A percentile compares a stretch with the other conserved stretches of the same genome.
Conservation (phyloP, 257 asterid genomes). For the Gynochthodes officinalis region DNA sequence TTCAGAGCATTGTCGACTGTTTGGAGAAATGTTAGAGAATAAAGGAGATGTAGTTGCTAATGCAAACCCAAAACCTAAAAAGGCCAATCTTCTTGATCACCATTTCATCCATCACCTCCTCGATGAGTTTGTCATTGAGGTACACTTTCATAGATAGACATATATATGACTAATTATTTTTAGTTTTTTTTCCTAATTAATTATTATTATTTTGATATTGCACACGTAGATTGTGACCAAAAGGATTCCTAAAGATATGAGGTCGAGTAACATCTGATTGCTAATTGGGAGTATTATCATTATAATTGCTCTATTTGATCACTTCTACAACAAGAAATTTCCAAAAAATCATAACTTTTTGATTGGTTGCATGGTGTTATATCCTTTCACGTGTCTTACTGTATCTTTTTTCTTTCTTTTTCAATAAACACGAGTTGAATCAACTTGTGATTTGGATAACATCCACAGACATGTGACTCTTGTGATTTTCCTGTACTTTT, state of each 20-base stretch:
- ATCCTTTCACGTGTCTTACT: conserved; percentile 69
- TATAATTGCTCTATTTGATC: conserved; percentile 76
- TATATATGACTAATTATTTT: not conserved
- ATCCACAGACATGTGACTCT: not conserved
- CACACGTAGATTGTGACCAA: conserved; percentile 69
- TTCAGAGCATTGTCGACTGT: too few species aligned
- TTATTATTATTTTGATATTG: conserved; percentile 6
- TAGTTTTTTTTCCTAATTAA: not conserved
- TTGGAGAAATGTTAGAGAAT: conserved; percentile 23
- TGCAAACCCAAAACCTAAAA: conserved; percentile 36
- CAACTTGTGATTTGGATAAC: not conserved
- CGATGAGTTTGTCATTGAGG: conserved; percentile 90
- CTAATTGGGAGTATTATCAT: conserved; percentile 65
- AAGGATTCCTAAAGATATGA: conserved; percentile 79
- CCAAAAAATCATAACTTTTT: conserved; percentile 82
- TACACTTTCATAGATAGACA: conserved; percentile 4
- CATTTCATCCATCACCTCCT: conserved; percentile 76
- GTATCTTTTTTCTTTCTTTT: conserved; percentile 2
- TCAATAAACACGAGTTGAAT: not conserved
- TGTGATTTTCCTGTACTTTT: not conserved
- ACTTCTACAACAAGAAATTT: conserved; percentile 90
- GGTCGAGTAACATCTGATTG: conserved; percentile 76
- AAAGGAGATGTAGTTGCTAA: conserved; percentile 11
- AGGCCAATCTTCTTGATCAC: conserved; percentile 80
- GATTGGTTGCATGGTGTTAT: conserved; percentile 77